A percentile compares a stretch with the other conserved stretches of the same genome.
Conservation (phyloP, 176 grass and related monocot genomes). For the Musa beccarii region DNA sequence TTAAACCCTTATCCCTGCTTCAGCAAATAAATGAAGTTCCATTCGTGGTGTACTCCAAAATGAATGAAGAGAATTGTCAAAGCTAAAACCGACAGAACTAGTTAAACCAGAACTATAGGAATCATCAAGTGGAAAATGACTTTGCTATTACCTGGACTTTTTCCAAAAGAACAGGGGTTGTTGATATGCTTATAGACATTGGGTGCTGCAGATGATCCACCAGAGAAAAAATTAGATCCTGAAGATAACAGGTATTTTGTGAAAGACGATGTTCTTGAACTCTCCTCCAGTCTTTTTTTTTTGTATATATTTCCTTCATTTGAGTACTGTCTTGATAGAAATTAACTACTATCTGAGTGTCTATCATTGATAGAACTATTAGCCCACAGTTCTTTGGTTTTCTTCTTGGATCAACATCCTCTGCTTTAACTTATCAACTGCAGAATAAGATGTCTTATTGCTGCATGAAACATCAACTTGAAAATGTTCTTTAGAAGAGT, state of each 20-base stretch:
- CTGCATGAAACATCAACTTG: slow-evolving; percentile 25
- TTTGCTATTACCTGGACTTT: slow-evolving; percentile 23
- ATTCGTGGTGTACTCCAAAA: slow-evolving; percentile 12
- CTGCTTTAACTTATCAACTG: slow-evolving; percentile 23
- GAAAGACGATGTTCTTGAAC: slow-evolving; percentile 25
- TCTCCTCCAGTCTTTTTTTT: slow-evolving; percentile 16
- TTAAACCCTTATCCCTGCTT: slow-evolving; percentile 11
- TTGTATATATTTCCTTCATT: slow-evolving; percentile 27
- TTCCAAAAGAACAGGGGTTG: slow-evolving; percentile 25
- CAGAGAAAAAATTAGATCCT: slow-evolving; percentile 12
- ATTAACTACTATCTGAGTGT: slow-evolving; percentile 20
- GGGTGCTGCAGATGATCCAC: slow-evolving; percentile 20
- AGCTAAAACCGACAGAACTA: slow-evolving; percentile 24
- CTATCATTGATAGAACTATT: slow-evolving; percentile 16
- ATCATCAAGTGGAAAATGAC: slow-evolving; percentile 15
- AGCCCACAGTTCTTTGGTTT: slow-evolving; percentile 15
- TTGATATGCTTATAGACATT: slow-evolving; percentile 17
- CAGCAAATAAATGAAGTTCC: slow-evolving; percentile 23
- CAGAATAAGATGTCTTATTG: slow-evolving; percentile 11
- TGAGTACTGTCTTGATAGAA: slow-evolving; percentile 20
- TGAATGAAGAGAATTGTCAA: slow-evolving; percentile 23
- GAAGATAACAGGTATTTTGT: slow-evolving; percentile 9
- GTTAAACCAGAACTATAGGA: slow-evolving; percentile 24
- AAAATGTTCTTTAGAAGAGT: slow-evolving; percentile 16
- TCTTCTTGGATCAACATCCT: slow-evolving; percentile 24